Evolutionary conservation across 1,139 yeast genomes (phyloP), one percentile per base, ranked within the genome.

Genomic region (Scheffersomyces illinoinensis): DNA sequence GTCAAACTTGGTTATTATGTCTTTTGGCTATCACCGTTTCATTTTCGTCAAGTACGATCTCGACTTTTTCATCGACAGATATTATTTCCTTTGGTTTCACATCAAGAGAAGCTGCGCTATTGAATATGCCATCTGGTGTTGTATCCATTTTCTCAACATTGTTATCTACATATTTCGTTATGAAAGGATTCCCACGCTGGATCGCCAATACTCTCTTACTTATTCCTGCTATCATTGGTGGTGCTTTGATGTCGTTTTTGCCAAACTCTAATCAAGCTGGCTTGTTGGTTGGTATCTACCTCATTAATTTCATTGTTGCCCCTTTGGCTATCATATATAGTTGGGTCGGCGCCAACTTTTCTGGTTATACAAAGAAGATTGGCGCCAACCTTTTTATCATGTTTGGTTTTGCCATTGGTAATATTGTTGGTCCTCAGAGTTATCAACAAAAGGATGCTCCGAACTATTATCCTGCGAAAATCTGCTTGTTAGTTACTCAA

Each of bases 371-470:
- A 14, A 61, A 61, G 54, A 61, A 61, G 33, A 59, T 61, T 51
- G 60, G 60, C 5, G 59, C 58, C 47, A 56, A 47, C 50, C 14
- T 47, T 47, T 47, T 47, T 47, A 47, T 47, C 50, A 61, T 62
- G 79, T 69, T 74, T 58, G 73, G 72, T 46, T 75, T 74, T 57
- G 73, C 78, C 4, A 62, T 73, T 21, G 78, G 79, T 2, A 67
- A 72, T 56, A 64, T 76, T 19, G 74, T 76, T 56, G 81, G 80
- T 0, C 81, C 81, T 3, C 80, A 76, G 62, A 59, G 76, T 47
- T 76, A 76, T 61, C 72, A 71, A 59, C 67, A 68, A 12, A 65
- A 67, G 50, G 65, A 65, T 24, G 57, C 52, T 12, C 55, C 54
- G 4, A 20, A 52, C 23, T 60, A 57, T 50, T 52, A 53, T 17